Percentiles rank a stretch among this genome's conserved stretches.
These are phyloP conservation scores for Lyophyllum semitale DNA, from an alignment of 768 basidiomycete genomes.

Conservation along the genomic window DNA sequence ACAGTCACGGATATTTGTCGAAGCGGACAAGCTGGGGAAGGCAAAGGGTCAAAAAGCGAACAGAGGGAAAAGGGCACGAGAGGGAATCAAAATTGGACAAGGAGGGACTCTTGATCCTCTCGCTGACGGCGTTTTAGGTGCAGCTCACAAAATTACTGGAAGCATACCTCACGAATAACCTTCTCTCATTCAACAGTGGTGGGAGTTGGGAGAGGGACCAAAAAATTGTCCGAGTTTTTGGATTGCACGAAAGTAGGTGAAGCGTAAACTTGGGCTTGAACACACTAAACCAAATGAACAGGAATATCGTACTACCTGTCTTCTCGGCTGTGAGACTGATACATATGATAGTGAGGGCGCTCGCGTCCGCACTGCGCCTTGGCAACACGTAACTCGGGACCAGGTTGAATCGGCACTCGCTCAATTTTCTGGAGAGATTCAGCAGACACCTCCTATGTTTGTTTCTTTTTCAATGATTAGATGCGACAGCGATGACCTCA, in stretches of 20 bases:
- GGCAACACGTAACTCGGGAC: slow-evolving; percentile 83
- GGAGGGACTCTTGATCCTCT: slow-evolving; percentile 96
- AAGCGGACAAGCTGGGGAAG: slow-evolving; percentile 55
- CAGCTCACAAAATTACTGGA: background rate
- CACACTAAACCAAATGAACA: slow-evolving; percentile 28
- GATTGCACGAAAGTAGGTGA: slow-evolving; percentile 80
- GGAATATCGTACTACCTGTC: slow-evolving; percentile 91
- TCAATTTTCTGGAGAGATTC: slow-evolving; percentile 83
- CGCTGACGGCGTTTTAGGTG: slow-evolving; percentile 94
- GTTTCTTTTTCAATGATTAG: slow-evolving; percentile 21
- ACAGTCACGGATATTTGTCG: slow-evolving; percentile 79
- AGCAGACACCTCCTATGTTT: slow-evolving; percentile 91
- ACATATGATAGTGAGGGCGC: slow-evolving; percentile 91
- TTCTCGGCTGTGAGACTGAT: slow-evolving; percentile 94
- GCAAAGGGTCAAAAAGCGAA: slow-evolving; percentile 47
- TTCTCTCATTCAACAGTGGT: slow-evolving; percentile 56
- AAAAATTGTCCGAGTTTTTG: slow-evolving; percentile 79
- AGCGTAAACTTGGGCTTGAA: background rate
- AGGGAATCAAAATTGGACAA: slow-evolving; percentile 81
- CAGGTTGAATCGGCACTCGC: slow-evolving; percentile 68
- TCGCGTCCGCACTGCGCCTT: slow-evolving; percentile 73
- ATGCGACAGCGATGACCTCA: background rate
- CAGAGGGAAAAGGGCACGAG: slow-evolving; percentile 45
- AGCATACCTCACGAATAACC: slow-evolving; percentile 4
- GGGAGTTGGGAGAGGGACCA: slow-evolving; percentile 88